Evolutionary conservation across 257 asterid species (phyloP).

Genomic region (Striga asiatica): DNA sequence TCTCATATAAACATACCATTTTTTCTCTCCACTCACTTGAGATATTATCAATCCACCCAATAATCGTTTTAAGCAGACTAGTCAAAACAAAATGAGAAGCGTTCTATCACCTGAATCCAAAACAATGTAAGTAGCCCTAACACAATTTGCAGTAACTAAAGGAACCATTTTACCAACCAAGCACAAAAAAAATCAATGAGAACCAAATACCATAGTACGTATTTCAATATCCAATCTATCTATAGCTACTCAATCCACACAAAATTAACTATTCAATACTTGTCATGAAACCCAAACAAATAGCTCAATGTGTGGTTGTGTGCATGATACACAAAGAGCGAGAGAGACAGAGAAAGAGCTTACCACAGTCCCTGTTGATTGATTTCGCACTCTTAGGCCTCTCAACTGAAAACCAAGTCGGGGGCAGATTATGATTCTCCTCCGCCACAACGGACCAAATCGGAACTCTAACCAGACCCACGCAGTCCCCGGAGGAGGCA

Average conservation of each 20-base stretch:
- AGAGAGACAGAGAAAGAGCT: slow-evolving; percentile 9
- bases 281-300: not conserved
- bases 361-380: slow-evolving; percentile 41
- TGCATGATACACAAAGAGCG: not conserved
- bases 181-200: too few relatives aligned
- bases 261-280: not conserved
- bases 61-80: not conserved
- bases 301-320: not conserved
- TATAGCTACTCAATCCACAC: not conserved
- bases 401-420: slow-evolving; percentile 70
- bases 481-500: slow-evolving; percentile 32
- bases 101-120: not conserved
- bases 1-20: not conserved
- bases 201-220: not conserved
- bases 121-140: not conserved
- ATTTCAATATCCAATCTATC: not conserved
- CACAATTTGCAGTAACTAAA: not conserved
- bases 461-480: slow-evolving; percentile 70
- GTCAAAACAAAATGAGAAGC: not conserved
- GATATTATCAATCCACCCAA: not conserved
- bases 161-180: not conserved
- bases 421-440: slow-evolving; percentile 56
- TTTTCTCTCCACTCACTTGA: not conserved
- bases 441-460: slow-evolving; percentile 51
- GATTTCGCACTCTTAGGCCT: slow-evolving; percentile 36